Evolutionary conservation across 2,329 filamentous ascomycete species (phyloP).

Genomic region (Claviceps africana): DNA sequence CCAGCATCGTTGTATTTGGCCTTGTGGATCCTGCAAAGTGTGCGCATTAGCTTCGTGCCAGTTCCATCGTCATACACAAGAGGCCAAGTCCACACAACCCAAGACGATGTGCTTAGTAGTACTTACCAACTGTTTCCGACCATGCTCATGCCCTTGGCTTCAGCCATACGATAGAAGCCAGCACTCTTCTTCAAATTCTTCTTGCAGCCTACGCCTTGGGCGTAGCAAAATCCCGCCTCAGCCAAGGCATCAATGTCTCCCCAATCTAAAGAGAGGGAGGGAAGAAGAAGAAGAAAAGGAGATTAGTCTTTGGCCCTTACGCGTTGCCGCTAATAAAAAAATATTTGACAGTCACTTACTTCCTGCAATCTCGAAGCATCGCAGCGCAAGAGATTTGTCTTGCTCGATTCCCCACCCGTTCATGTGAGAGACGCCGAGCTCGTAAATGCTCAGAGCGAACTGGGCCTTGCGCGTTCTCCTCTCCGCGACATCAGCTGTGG

Average conservation of each 20-base stretch:
- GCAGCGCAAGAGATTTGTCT: slow-evolving; percentile 72
- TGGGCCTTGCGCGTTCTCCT: slow-evolving; percentile 78
- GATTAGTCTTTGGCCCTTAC: neutral
- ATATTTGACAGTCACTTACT: slow-evolving; percentile 38
- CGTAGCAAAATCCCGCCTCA: slow-evolving; percentile 93
- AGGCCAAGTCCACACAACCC: neutral
- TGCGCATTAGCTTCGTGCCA: neutral
- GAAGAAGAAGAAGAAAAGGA: neutral
- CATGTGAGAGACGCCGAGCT: slow-evolving; percentile 91
- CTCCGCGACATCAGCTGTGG: slow-evolving; percentile 46
- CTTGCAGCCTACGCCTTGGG: slow-evolving; percentile 83
- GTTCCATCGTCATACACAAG: neutral
- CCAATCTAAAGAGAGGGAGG: slow-evolving; percentile 45
- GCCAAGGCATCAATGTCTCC: slow-evolving; percentile 88
- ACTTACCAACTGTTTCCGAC: slow-evolving; percentile 94
- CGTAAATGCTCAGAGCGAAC: slow-evolving; percentile 90
- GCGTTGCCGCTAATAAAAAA: too few species aligned
- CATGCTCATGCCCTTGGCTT: slow-evolving; percentile 91
- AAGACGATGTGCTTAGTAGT: neutral
- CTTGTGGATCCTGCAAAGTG: slow-evolving; percentile 71
- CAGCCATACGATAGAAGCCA: slow-evolving; percentile 77
- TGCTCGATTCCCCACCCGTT: slow-evolving; percentile 96
- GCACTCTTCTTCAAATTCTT: slow-evolving; percentile 94
- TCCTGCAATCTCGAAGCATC: slow-evolving; percentile 93
- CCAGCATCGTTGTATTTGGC: slow-evolving; percentile 70